A percentile compares a stretch with the other conserved stretches of the same genome.
Conservation (phyloP, 768 basidiomycete species). For the Tulasnella sp. region DNA sequence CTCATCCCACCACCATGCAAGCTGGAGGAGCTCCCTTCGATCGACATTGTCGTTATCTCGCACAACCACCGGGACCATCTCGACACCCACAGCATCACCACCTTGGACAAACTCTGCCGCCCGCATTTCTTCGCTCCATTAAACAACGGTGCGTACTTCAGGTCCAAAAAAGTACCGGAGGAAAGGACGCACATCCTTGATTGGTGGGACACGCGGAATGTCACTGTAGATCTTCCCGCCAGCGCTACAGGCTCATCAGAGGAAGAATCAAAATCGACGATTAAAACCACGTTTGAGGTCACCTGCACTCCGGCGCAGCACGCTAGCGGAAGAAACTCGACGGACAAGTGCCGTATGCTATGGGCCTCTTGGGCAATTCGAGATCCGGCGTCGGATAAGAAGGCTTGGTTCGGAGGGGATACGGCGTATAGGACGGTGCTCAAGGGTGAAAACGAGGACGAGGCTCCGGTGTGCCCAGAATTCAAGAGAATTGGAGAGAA, state of each 20-base stretch:
- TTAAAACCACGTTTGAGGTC: background rate
- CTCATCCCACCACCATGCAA: slow-evolving; percentile 41
- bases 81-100: slow-evolving; percentile 35
- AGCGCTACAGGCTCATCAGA: background rate
- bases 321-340: slow-evolving; percentile 33
- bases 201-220: slow-evolving; percentile 41
- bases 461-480: slow-evolving; percentile 63
- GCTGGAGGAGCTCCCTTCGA: slow-evolving; percentile 41
- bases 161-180: slow-evolving; percentile 32
- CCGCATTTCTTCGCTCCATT: slow-evolving; percentile 42
- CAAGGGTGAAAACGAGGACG: slow-evolving; percentile 43
- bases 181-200: slow-evolving; percentile 41
- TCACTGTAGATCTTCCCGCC: slow-evolving; percentile 33
- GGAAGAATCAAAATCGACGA: slow-evolving; percentile 11
- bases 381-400: slow-evolving; percentile 35
- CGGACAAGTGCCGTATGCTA: slow-evolving; percentile 40
- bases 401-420: slow-evolving; percentile 65
- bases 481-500: slow-evolving; percentile 66
- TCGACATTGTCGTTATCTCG: slow-evolving; percentile 44
- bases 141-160: slow-evolving; percentile 39
- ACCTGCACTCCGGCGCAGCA: slow-evolving; percentile 17
- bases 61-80: slow-evolving; percentile 34
- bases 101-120: slow-evolving; percentile 29
- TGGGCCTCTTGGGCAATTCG: slow-evolving; percentile 43
- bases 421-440: slow-evolving; percentile 56